Conservation (phyloP, 305 asterid species). For the Solanum hybrid region DNA sequence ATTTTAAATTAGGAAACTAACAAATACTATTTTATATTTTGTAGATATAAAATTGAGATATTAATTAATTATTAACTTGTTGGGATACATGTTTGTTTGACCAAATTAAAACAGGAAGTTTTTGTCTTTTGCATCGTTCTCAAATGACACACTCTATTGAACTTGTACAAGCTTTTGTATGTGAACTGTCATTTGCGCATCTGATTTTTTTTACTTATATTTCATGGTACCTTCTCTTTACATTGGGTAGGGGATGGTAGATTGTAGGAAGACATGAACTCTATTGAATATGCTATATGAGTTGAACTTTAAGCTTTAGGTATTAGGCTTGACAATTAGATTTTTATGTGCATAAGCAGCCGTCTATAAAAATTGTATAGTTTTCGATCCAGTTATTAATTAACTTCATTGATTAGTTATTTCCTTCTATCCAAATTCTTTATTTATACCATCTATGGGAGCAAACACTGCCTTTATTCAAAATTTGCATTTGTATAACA, state of each 20-base stretch:
- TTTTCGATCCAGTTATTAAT: neutral
- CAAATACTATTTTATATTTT: too few species aligned
- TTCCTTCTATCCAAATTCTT: neutral
- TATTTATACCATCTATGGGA: neutral
- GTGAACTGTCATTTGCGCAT: neutral
- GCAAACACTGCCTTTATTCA: neutral
- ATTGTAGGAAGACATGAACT: too few species aligned
- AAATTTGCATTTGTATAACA: neutral
- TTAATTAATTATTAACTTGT: too few species aligned
- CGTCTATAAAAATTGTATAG: neutral
- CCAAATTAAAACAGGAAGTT: too few species aligned
- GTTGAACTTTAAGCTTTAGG: neutral
- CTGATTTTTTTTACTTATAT: too few species aligned
- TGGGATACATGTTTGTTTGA: too few species aligned
- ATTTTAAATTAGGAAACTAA: too few species aligned
- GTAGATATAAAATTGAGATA: too few species aligned
- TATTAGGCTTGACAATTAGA: neutral
- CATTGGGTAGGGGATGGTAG: neutral
- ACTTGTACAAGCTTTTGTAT: neutral
- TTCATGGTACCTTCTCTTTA: neutral
- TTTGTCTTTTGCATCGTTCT: too few species aligned
- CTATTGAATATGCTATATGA: neutral
- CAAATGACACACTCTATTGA: neutral
- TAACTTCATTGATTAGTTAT: neutral
- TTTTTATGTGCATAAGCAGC: neutral